Percentiles rank a stretch among this genome's conserved stretches.
Evolutionary conservation across 768 basidiomycete species (phyloP).

Genomic region (Hygrophorus russula): DNA sequence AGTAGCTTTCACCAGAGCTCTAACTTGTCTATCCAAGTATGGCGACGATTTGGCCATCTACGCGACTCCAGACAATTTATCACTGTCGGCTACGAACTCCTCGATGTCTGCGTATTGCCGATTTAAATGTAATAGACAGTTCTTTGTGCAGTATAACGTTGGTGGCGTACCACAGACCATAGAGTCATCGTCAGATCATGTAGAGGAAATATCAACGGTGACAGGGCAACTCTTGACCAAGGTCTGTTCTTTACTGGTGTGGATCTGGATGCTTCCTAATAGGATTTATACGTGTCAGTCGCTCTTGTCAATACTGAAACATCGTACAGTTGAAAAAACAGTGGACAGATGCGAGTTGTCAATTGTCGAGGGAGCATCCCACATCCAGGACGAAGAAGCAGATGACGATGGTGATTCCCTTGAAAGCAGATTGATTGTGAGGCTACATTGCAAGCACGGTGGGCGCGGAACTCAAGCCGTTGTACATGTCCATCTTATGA

Average conservation of each 20-base stretch:
- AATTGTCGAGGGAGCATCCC: conserved; percentile 39
- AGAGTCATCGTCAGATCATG: conserved; percentile 15
- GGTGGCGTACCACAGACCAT: conserved; percentile 11
- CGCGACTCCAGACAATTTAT: conserved; percentile 47
- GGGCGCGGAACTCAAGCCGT: conserved; percentile 9
- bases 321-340: conserved; percentile 62
- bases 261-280: conserved; percentile 1
- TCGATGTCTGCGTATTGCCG: conserved; percentile 76
- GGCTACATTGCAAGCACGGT: conserved; percentile 81
- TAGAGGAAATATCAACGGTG: conserved; percentile 29
- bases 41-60: conserved; percentile 71
- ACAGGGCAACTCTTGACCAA: conserved; percentile 63
- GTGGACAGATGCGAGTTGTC: conserved; percentile 70
- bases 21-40: conserved; percentile 70
- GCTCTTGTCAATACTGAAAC: conserved; percentile 63
- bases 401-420: conserved; percentile 46
- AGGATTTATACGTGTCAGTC: conserved; percentile 27
- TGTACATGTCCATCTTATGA: conserved; percentile 3
- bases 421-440: conserved; percentile 62
- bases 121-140: conserved; percentile 55
- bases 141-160: conserved; percentile 60
- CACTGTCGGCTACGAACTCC: conserved; percentile 67
- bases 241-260: conserved; percentile 24
- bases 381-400: conserved; percentile 21
- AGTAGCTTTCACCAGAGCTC: conserved; percentile 61